Evolutionary conservation across 2,329 filamentous ascomycete genomes (phyloP).

Genomic region (Microcera coccophila): DNA sequence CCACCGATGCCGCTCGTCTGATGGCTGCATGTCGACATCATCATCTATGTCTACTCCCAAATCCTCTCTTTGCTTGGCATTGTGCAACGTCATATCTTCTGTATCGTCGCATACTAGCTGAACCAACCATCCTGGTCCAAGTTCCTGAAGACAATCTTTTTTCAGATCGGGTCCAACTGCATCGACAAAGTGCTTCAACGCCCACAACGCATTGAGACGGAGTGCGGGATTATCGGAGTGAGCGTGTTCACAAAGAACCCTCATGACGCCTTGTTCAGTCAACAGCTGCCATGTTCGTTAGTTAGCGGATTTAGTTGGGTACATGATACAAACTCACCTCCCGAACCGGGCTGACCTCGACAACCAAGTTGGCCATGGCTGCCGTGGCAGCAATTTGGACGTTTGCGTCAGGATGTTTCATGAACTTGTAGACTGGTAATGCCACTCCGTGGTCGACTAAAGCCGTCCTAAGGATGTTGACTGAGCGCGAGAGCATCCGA

Average conservation of each 20-base stretch:
- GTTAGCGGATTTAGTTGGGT: slow-evolving; percentile 6
- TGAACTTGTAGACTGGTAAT: slow-evolving; percentile 68
- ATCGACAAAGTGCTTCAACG: slow-evolving; percentile 83
- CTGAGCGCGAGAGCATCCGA: slow-evolving; percentile 77
- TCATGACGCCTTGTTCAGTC: slow-evolving; percentile 68
- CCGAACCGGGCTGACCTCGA: slow-evolving; percentile 88
- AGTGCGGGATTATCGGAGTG: slow-evolving; percentile 76
- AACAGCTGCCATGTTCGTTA: slow-evolving; percentile 55
- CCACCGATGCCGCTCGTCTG: slow-evolving; percentile 42
- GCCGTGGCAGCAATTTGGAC: slow-evolving; percentile 84
- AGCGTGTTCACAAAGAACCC: slow-evolving; percentile 76
- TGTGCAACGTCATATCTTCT: slow-evolving; percentile 49
- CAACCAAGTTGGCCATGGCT: slow-evolving; percentile 77
- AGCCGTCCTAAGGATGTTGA: slow-evolving; percentile 77
- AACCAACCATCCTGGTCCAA: slow-evolving; percentile 76
- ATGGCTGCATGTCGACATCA: slow-evolving; percentile 54
- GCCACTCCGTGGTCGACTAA: slow-evolving; percentile 83
- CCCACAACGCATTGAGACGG: slow-evolving; percentile 85
- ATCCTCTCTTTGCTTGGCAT: slow-evolving; percentile 28
- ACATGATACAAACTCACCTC: slow-evolving; percentile 54
- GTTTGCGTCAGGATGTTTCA: slow-evolving; percentile 70
- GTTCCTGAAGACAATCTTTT: slow-evolving; percentile 69
- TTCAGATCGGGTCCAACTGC: slow-evolving; percentile 69
- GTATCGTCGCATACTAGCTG: slow-evolving; percentile 67
- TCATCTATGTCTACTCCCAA: slow-evolving; percentile 48